These are phyloP conservation scores for Microbotryum intermedium DNA, from an alignment of 1,284 basidiomycete genomes.

Conservation along the genomic window DNA sequence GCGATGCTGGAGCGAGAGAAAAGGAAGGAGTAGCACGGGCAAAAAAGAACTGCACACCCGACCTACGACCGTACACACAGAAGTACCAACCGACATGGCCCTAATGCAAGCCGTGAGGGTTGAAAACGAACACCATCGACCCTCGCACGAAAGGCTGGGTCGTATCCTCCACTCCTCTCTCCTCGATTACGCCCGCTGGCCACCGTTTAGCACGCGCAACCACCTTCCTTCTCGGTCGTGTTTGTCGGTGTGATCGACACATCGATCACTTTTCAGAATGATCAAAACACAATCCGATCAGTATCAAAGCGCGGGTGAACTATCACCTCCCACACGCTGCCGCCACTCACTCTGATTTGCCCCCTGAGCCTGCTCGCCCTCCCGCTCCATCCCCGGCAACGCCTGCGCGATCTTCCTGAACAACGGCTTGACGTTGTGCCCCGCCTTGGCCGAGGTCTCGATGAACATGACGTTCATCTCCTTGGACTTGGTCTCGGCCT, in stretches of 20 bases:
- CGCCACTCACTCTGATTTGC: slow-evolving; percentile 40
- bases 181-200: too few relatives aligned
- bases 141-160: too few relatives aligned
- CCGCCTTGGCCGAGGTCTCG: slow-evolving; percentile 98
- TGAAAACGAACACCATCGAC: too few relatives aligned
- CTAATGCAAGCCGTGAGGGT: too few relatives aligned
- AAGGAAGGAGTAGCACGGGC: too few relatives aligned
- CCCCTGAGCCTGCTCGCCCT: slow-evolving; percentile 52
- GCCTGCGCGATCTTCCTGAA: slow-evolving; percentile 99
- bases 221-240: slow-evolving; percentile 29
- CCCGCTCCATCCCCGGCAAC: slow-evolving; percentile 88
- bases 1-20: too few relatives aligned
- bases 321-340: not conserved
- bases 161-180: too few relatives aligned
- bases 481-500: slow-evolving; percentile 86
- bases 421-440: slow-evolving; percentile 96
- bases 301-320: not conserved
- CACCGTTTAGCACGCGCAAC: slow-evolving; percentile 32
- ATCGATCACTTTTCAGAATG: slow-evolving; percentile 31
- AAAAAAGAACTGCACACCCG: too few relatives aligned
- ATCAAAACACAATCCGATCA: not conserved
- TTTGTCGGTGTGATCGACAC: slow-evolving; percentile 32
- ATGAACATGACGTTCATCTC: slow-evolving; percentile 96
- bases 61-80: too few relatives aligned
- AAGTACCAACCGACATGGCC: too few relatives aligned